Base-by-base conservation (phyloP, 2,329 filamentous ascomycete genomes). In the Phoma sp. region DNA sequence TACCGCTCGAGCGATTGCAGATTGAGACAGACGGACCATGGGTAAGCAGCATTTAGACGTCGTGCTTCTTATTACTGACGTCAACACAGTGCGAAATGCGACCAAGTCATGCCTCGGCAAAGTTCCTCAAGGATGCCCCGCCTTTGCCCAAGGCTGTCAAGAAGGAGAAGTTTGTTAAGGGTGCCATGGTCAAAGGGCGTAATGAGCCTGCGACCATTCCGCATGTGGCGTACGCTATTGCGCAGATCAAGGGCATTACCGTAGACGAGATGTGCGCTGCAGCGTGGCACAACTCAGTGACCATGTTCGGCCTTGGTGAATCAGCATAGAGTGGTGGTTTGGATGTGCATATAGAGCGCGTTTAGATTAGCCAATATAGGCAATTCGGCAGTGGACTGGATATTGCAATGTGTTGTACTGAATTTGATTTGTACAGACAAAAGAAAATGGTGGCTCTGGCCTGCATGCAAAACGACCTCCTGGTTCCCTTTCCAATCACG, bases 11-110 rank as follows among this genome's bases (percentile, higher is more conserved):
- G 50, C 80, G 88, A 39, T 76, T 99, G 47, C 96, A 98, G 83
- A 86, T 99, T 40, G 95, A 99, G 81, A 99, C 95, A 0, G 95
- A 99, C 72, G 95, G 95, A 2, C 95, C 95, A 3, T 99, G 95
- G 84, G 78, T 80, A 73, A 63, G 72, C 15, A 25, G 4, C 5
- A 1, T 20, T 11, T 6, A 17, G 14, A n/a, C 11, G 3, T 20
- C 5, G 1, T 12, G 11, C 7, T 23, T 21, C 14, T 15, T 10
- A 9, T 17, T n/a, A 23, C 47, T 59, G 14, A 56, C 30, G 6
- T 34, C 18, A 5, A 25, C 32, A 20, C 45, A 80, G 90, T 99
- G 95, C 71, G 95, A 99, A 74, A 93, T 99, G 54, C 83, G 95
- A 20, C 88, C 92, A 1, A 91, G 86, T 25, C 93, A 99, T 76